Base-by-base conservation (phyloP, 2,329 filamentous ascomycete genomes). In the Pseudogymnoascus sp. region DNA sequence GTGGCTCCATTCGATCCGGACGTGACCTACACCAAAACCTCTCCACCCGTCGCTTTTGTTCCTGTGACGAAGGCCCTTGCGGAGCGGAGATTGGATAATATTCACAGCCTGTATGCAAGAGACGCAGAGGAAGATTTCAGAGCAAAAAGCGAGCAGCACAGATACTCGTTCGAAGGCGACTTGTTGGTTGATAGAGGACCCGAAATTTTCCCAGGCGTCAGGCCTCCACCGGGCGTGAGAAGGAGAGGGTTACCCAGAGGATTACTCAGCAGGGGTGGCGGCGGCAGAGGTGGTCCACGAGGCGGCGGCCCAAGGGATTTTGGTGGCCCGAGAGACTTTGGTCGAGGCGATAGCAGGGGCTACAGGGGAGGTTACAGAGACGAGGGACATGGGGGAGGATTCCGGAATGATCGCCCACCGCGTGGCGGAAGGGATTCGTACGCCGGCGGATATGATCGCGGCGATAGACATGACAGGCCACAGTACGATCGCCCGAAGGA, bases 91-190 rank as follows among this genome's bases (percentile, higher is more conserved):
- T 76, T 92, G 4, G 84, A 87, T 62, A 79, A 79, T 60, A 77
- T 89, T 14, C 78, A 81, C 14, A 39, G 35, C 6, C 58, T 60
- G 25, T 60, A 60, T 19, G 33, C 58, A 2, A 38, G 35, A 33
- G 45, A 52, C 38, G 45, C 60, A 28, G 60, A 61, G n/a, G 39
- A 42, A 5, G 60, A 80, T 83, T 60, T 82, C 84, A 60, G 84
- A 84, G 74, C 85, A 6, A 60, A 41, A 35, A 60, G 58, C 33
- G 58, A 60, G 35, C 33, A 60, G 19, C 58, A 89, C 71, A 80
- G 89, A 33, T 91, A 90, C 72, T 88, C 86, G 0, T 92, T 92
- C 68, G 88, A 91, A 72, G 80, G 79, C 0, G 84, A 86, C 64
- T 70, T 75, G 5, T 84, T 92, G 61, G 87, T 92, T 49, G 88